These are phyloP conservation scores for Neofusicoccum ribis DNA, from an alignment of 2,329 filamentous ascomycete genomes.

Conservation along the genomic window DNA sequence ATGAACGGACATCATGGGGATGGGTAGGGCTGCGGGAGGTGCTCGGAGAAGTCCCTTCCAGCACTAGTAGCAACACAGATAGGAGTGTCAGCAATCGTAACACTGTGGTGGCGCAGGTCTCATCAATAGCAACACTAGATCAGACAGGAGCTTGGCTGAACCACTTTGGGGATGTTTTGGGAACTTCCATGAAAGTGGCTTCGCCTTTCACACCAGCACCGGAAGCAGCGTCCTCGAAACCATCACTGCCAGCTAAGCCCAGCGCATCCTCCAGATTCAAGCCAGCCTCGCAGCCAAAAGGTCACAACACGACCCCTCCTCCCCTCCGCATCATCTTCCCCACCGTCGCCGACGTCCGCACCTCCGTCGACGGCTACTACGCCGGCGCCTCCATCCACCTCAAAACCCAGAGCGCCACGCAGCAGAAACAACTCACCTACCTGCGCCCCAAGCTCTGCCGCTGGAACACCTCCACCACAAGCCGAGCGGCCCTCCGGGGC, in stretches of 20 bases:
- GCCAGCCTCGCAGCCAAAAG: neutral
- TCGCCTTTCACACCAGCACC: neutral
- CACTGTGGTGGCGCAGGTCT: conserved; percentile 64
- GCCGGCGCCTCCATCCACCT: conserved; percentile 82
- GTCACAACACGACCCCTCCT: conserved; percentile 35
- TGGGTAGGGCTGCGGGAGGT: conserved; percentile 68
- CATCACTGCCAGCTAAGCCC: neutral
- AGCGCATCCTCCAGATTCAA: neutral
- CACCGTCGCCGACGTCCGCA: conserved; percentile 73
- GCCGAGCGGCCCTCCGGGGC: conserved; percentile 29
- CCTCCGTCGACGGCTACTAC: conserved; percentile 73
- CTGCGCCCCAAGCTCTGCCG: conserved; percentile 70
- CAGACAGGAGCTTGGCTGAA: conserved; percentile 70
- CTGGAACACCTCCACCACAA: conserved; percentile 55
- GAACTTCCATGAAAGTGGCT: conserved; percentile 23
- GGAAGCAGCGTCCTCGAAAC: too few species aligned
- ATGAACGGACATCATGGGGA: conserved; percentile 66
- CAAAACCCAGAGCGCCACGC: conserved; percentile 68
- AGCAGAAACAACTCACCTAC: conserved; percentile 73
- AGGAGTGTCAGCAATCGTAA: conserved; percentile 29
- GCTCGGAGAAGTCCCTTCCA: conserved; percentile 48
- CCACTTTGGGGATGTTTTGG: conserved; percentile 53
- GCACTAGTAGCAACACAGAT: conserved; percentile 55
- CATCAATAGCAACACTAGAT: conserved; percentile 79
- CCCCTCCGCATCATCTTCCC: conserved; percentile 76